phyloP scores from a whole-genome alignment of 2,329 filamentous ascomycete species.

The Xylaria sp. region DNA sequence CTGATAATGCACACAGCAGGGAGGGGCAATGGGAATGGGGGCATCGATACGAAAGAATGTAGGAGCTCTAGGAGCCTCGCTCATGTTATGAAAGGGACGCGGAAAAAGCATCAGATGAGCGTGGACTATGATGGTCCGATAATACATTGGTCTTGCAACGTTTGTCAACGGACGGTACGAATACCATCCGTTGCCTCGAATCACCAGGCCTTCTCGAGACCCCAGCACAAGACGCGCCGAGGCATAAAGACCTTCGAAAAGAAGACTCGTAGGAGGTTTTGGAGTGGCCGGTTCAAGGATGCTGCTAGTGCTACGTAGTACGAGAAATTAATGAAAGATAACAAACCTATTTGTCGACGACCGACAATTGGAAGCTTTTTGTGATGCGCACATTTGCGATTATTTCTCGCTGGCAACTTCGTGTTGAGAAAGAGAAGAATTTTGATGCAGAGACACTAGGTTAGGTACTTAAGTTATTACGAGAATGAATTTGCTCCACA shows the following conservation, averaged over 20 bases:
- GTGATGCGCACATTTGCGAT: not conserved
- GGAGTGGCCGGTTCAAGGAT: slow-evolving; percentile 48
- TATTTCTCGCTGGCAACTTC: not conserved
- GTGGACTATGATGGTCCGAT: slow-evolving; percentile 65
- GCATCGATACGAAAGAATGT: slow-evolving; percentile 49
- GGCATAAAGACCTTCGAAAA: slow-evolving; percentile 46
- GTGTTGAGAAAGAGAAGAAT: slow-evolving; percentile 18
- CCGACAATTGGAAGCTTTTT: not conserved
- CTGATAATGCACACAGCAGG: slow-evolving; percentile 13
- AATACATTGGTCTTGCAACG: slow-evolving; percentile 56
- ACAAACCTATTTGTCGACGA: slow-evolving; percentile 23
- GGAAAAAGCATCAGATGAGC: slow-evolving; percentile 53
- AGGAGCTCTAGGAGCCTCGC: slow-evolving; percentile 63
- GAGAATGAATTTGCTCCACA: not conserved
- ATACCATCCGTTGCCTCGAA: slow-evolving; percentile 39
- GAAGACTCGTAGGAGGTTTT: slow-evolving; percentile 47
- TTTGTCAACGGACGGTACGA: slow-evolving; percentile 37
- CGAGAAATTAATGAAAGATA: slow-evolving; percentile 2
- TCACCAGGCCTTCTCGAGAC: slow-evolving; percentile 48
- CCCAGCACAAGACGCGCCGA: slow-evolving; percentile 51
- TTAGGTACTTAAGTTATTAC: no score
- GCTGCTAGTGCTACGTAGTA: slow-evolving; percentile 38
- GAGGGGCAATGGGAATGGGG: not conserved
- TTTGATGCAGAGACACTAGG: not conserved
- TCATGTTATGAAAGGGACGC: slow-evolving; percentile 51